Evolutionary conservation across 2,329 filamentous ascomycete genomes (phyloP).

Genomic region (Clathrospora elynae): DNA sequence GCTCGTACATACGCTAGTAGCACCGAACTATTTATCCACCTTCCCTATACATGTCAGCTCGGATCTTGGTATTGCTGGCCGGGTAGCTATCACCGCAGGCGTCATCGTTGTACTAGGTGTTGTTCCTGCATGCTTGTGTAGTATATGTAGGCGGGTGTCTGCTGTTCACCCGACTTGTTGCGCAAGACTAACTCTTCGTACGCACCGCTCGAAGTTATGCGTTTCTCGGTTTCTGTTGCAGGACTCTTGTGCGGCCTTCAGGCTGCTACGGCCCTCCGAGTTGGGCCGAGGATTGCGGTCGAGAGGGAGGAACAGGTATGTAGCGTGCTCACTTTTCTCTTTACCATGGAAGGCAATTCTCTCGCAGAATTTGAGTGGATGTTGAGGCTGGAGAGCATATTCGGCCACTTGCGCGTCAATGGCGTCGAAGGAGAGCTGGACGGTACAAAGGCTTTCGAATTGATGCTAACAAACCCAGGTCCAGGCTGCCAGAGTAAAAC

Average conservation of each 20-base stretch:
- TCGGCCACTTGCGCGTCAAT: not conserved
- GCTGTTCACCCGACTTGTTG: not conserved
- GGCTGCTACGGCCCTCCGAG: slow-evolving; percentile 27
- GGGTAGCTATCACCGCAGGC: slow-evolving; percentile 10
- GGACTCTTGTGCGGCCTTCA: slow-evolving; percentile 34
- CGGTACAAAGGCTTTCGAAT: not conserved
- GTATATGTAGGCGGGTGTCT: slow-evolving; percentile 9
- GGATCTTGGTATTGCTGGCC: slow-evolving; percentile 12
- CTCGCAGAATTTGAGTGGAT: too few relatives aligned
- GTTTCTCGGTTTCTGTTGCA: slow-evolving; percentile 28
- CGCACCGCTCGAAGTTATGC: slow-evolving; percentile 25
- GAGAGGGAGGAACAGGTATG: slow-evolving; percentile 34
- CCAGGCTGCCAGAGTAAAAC: slow-evolving; percentile 21
- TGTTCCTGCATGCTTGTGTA: not conserved
- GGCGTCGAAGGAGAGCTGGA: not conserved
- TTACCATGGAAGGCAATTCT: too few relatives aligned
- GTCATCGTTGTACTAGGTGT: not conserved
- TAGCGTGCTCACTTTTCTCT: not conserved
- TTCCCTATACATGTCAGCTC: slow-evolving; percentile 31
- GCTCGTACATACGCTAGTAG: slow-evolving; percentile 10
- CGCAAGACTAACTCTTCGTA: too few relatives aligned
- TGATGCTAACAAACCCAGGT: slow-evolving; percentile 19
- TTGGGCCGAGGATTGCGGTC: slow-evolving; percentile 20
- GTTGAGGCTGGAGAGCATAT: not conserved
- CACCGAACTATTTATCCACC: slow-evolving; percentile 29